A percentile compares a stretch with the other conserved stretches of the same genome.
Conservation (phyloP, 129 eudicot genomes). For the Ambrosia trifida region DNA sequence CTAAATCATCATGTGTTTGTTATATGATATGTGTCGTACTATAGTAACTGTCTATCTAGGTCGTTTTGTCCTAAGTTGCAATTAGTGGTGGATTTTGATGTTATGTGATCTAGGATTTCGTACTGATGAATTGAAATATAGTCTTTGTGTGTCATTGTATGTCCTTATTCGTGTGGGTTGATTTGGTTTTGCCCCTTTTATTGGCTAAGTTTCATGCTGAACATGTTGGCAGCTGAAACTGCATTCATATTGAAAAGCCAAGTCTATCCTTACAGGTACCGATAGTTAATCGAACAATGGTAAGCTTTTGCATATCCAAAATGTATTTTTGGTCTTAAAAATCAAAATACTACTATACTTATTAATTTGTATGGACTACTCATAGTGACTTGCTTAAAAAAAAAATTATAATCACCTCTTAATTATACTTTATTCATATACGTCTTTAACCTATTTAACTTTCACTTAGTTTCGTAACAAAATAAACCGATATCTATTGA, state of each 20-base stretch:
- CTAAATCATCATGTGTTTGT: constrained; percentile 7
- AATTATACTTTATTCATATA: too few relatives aligned
- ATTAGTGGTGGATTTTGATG: constrained; percentile 35
- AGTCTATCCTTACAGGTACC: not conserved
- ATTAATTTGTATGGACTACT: too few relatives aligned
- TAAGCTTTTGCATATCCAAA: too few relatives aligned
- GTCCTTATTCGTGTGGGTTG: constrained; percentile 14
- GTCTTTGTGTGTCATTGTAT: constrained; percentile 11
- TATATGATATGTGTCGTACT: constrained; percentile 38
- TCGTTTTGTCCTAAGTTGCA: constrained; percentile 23
- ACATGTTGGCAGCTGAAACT: not conserved
- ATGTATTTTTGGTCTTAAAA: too few relatives aligned
- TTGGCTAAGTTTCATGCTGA: not conserved
- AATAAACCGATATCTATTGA: too few relatives aligned
- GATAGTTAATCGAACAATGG: not conserved
- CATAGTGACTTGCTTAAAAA: too few relatives aligned
- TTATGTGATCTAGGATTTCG: constrained; percentile 28
- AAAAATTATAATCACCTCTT: too few relatives aligned
- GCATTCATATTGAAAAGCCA: not conserved
- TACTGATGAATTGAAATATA: constrained; percentile 22
- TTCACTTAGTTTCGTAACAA: too few relatives aligned
- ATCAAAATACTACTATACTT: too few relatives aligned
- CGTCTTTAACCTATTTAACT: too few relatives aligned
- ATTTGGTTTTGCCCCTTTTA: constrained; percentile 4
- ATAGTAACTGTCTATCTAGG: constrained; percentile 31